Base-by-base conservation (phyloP, 352 stramenopile species). In the Globisporangium spinosum region DNA sequence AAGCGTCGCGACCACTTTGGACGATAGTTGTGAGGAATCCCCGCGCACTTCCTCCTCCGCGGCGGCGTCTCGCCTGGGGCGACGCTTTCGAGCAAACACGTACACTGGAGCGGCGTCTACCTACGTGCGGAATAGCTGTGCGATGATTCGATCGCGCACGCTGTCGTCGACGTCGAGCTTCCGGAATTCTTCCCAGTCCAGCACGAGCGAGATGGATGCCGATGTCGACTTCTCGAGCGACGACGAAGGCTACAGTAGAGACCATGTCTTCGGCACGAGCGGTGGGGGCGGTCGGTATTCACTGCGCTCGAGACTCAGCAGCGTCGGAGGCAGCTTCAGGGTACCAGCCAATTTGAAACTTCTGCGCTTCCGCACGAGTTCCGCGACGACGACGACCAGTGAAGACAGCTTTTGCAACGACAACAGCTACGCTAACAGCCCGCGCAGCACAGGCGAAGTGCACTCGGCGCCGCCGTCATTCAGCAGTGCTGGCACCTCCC, bases 211-310 rank as follows among this genome's bases (percentile, higher is more conserved):
- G 12, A 34, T 64, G 8, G 67, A 65, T 17, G 61, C 87, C 49
- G 77, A 78, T 29, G 77, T 77, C 22, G 77, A 84, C 35, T 90
- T 90, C 43, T 90, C 83, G 2, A 87, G 80, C 63, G 80, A 89
- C 29, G 77, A 88, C 53, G 77, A 84, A 54, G 80, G 76, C 38
- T 89, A 80, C 62, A 73, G 64, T 49, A 67, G 47, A 10, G 47
- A 73, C 66, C 38, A 72, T 70, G 70, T 49, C 70, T 27, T 71
- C 3, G 29, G 29, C 72, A 70, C 58, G 45, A 49, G 20, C 73
- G 60, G 43, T 75, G 56, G 64, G 43, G 7, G 43, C 7, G 17
- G 43, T 5, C 43, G 43, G 17, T 51, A 23, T 51, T 51, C 43
- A 10, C 43, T 51, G 43, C 43, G 43, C 9, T 74, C 29, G 66